Evolutionary conservation across 345 rosid species (phyloP), one percentile per base, ranked within the genome.

Genomic region (Eucalyptus marginata): DNA sequence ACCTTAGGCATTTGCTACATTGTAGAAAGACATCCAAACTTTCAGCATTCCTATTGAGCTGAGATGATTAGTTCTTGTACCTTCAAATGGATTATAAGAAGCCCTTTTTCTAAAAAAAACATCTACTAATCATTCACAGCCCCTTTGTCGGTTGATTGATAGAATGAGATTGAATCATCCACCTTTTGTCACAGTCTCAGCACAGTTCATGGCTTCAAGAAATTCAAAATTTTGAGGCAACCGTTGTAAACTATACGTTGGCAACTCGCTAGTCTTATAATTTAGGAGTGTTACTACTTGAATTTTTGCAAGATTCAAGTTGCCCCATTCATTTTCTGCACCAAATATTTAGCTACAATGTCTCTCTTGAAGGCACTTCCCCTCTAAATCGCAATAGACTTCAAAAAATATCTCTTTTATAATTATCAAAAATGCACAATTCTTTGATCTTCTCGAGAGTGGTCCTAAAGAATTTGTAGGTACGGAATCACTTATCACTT

Each of bases 221-320:
- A 33, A 6, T 71, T 33, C 25, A 17, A 17, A 31, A 18, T 33
- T 9, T 27, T 3, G 7, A 33, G 24, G 80, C 18, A 33, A 68
- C 0, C 1, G 1, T 14, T 14, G 6, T 33, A 17, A 33, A 33
- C 80, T 9, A 10, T 33, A 33, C 1, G 12, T 33, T 18, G 4
- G 43, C 79, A 31, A 66, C 79, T 66, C 7, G 1, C 12, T 12
- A 4, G 1, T 31, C 43, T 31, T 31, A 11, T 8, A 16, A 31
- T 66, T 31, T 8, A 4, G 3, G 8, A 66, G 79, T 16, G 10
- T n/a, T 4, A 66, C 25, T 20, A 3, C 25, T 52, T 3, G 18
- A 16, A 16, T 31, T 31, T 33, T 3, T 9, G 80, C 80, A 33
- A 1, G 24, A 68, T 68, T 68, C 44, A 9, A 68, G 24, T 33